Conservation (phyloP, 768 basidiomycete genomes). For the Phlegmacium glaucopus region DNA sequence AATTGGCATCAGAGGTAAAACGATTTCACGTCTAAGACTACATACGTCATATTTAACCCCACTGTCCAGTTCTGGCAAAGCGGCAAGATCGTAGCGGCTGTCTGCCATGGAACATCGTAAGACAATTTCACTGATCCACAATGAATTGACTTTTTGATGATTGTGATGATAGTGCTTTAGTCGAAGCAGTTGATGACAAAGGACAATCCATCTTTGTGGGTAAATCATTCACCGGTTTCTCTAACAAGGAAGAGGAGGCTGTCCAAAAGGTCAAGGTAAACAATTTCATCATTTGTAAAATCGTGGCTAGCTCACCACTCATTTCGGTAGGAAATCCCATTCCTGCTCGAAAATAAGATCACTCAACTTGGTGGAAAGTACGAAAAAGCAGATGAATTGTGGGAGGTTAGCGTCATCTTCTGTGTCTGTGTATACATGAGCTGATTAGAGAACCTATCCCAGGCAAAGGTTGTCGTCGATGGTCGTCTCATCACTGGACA, state of each 20-base stretch:
- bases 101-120: conserved; percentile 80
- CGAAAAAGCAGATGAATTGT: conserved; percentile 53
- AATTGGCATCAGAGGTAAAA: conserved; percentile 54
- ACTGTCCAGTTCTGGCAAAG: conserved; percentile 57
- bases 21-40: neutral
- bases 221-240: conserved; percentile 60
- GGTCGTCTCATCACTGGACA: conserved; percentile 68
- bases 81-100: conserved; percentile 65
- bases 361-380: conserved; percentile 61
- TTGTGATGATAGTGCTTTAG: conserved; percentile 46
- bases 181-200: conserved; percentile 46
- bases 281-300: conserved; percentile 2
- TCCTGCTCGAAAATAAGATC: conserved; percentile 69
- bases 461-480: conserved; percentile 53
- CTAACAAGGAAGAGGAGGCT: conserved; percentile 63
- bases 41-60: neutral
- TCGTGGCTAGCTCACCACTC: neutral
- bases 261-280: conserved; percentile 42
- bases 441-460: neutral
- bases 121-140: conserved; percentile 13
- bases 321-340: conserved; percentile 51
- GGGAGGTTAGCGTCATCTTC: conserved; percentile 43
- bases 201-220: conserved; percentile 67
- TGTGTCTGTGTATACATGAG: neutral
- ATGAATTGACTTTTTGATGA: neutral